These are phyloP conservation scores for Dendrocalamus latiflorus DNA, from an alignment of 202 grass and related monocot genomes.

Conservation along the genomic window DNA sequence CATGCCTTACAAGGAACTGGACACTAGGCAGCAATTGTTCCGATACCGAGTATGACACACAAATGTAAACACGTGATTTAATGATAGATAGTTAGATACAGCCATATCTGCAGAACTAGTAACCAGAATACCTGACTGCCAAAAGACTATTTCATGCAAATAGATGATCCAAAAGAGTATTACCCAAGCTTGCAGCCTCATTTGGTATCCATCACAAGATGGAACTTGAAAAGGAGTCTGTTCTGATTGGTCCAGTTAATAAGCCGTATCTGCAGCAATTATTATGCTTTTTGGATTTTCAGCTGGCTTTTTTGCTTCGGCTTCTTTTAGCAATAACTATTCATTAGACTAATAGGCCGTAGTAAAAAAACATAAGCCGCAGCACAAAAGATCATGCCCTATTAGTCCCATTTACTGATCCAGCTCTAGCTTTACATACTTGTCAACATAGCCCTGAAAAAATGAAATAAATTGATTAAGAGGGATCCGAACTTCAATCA, in stretches of 20 bases:
- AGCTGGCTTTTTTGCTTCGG: too few species aligned
- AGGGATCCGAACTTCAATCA: not conserved
- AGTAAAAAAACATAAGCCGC: too few species aligned
- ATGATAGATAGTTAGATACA: constrained; percentile 26
- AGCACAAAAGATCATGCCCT: too few species aligned
- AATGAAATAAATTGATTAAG: constrained; percentile 11
- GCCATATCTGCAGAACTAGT: constrained; percentile 1
- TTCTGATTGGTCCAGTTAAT: constrained; percentile 14
- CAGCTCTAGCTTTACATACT: constrained; percentile 80
- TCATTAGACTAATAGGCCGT: too few species aligned
- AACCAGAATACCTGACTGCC: constrained; percentile 15
- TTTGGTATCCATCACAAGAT: constrained; percentile 15
- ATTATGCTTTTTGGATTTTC: too few species aligned
- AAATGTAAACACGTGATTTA: constrained; percentile 6
- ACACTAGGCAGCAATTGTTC: constrained; percentile 3
- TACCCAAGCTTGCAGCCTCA: constrained; percentile 1
- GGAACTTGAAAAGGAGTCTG: not conserved
- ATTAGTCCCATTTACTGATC: constrained; percentile 24
- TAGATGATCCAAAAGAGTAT: not conserved
- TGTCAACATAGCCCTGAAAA: constrained; percentile 93
- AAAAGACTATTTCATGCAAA: constrained; percentile 21
- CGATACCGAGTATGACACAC: not conserved
- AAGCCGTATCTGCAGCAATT: too few species aligned
- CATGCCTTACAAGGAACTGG: constrained; percentile 1
- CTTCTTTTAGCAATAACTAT: too few species aligned